phyloP scores from a whole-genome alignment of 2,329 filamentous ascomycete species.

The Sporothrix pseudoabietina region DNA sequence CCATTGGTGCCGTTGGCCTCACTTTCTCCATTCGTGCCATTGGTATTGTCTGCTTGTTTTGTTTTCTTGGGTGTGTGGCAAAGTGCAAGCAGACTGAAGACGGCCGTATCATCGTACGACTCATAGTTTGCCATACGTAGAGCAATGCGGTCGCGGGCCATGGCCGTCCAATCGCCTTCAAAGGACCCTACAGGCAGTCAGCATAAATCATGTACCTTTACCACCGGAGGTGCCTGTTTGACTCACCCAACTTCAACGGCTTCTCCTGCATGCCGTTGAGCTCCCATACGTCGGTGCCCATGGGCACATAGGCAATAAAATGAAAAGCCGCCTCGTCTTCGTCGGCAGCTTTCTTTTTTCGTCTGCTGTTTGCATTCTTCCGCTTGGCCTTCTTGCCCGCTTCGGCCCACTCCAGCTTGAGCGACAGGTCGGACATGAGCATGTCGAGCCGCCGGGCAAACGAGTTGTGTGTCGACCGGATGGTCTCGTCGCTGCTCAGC shows the following conservation, averaged over 20 bases:
- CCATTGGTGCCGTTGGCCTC: constrained; percentile 20
- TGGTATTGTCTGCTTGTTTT: constrained; percentile 12
- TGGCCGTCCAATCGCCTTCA: constrained; percentile 64
- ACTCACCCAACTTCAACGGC: constrained; percentile 64
- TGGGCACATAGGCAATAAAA: constrained; percentile 90
- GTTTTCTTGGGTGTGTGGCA: constrained; percentile 60
- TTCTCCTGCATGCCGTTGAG: constrained; percentile 85
- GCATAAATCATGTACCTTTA: too few relatives aligned
- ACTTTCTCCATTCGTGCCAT: not conserved
- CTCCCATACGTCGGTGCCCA: constrained; percentile 83
- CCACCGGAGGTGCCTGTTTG: not conserved
- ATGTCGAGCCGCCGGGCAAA: constrained; percentile 82
- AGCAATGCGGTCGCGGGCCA: constrained; percentile 66
- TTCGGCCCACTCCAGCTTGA: constrained; percentile 58
- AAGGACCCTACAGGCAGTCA: not conserved
- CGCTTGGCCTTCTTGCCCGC: constrained; percentile 43
- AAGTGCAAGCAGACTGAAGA: constrained; percentile 69
- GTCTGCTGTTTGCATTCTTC: constrained; percentile 42
- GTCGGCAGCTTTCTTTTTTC: constrained; percentile 34
- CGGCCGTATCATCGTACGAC: constrained; percentile 29
- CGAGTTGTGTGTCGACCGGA: constrained; percentile 83
- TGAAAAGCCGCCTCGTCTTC: constrained; percentile 88
- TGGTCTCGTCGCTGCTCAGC: constrained; percentile 72
- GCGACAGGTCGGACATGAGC: constrained; percentile 67
- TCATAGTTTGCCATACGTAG: constrained; percentile 57